Base-by-base conservation (phyloP, 108 stramenopile species). In the Cyclotella choctawhatcheeana region DNA sequence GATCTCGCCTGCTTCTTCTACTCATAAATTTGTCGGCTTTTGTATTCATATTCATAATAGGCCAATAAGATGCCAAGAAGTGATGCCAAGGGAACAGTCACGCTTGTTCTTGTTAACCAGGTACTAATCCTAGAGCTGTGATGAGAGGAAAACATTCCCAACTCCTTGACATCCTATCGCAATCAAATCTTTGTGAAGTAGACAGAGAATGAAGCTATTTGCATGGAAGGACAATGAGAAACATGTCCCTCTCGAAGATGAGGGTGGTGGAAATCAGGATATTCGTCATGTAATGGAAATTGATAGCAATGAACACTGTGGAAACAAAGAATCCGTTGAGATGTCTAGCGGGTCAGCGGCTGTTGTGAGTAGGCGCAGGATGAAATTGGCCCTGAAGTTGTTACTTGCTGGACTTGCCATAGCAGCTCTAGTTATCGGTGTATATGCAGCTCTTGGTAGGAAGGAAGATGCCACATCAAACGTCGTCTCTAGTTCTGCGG, bases 381-480 rank as follows among this genome's bases (percentile, higher is more conserved):
- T 10, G 55, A 29, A 30, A 18, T n/a, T 27, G 31, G 10, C 31
- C 0, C 55, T 56, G 1, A 27, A 2, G 2, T 13, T 56, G 5
- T 14, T 30, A 16, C 0, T 56, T 6, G 55, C 55, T 31, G 27
- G 29, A n/a, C 27, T 56, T 30, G 55, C 55, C 8, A 31, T 30
- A 31, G 29, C 29, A 6, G 55, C 29, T 56, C 31, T 56, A 30
- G 55, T 31, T 8, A 12, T 30, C 0, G 55, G 55, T 4, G 10
- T 56, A 31, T 56, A 31, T 31, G 55, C 55, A 31, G 55, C 29
- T 56, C 55, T 56, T 30, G 55, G 29, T 2, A 30, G 55, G 29
- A 56, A 56, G 12, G 30, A 30, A 27, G 13, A 10, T 13, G 55
- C 12, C n/a, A 27, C 55, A 31, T 2, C 27, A 1, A 29, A n/a